A percentile compares a stretch with the other conserved stretches of the same genome.
phyloP scores from a whole-genome alignment of 1,139 yeast species.

The Suhomyces maxii region DNA sequence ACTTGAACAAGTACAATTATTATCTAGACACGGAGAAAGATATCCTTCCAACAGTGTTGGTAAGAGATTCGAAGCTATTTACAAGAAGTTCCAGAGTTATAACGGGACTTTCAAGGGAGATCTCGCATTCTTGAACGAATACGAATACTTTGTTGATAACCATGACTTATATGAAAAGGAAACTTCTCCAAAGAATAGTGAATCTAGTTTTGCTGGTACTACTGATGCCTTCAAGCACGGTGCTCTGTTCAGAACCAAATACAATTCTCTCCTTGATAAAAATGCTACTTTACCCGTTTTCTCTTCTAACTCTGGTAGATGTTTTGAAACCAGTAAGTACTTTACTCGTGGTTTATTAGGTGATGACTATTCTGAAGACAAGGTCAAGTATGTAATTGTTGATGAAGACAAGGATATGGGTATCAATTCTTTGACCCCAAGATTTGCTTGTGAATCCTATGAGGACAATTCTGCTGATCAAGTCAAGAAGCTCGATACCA shows the following conservation, averaged over 20 bases:
- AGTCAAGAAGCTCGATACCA: constrained; percentile 16
- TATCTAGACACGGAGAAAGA: constrained; percentile 75
- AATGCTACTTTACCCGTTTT: constrained; percentile 31
- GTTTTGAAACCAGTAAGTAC: constrained; percentile 29
- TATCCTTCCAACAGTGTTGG: constrained; percentile 41
- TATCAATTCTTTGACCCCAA: constrained; percentile 32
- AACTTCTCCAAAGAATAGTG: constrained; percentile 17
- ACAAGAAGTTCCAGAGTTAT: constrained; percentile 22
- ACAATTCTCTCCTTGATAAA: constrained; percentile 25
- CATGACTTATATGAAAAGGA: constrained; percentile 26
- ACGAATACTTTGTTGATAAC: constrained; percentile 33
- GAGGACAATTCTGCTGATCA: constrained; percentile 11
- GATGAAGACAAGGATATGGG: constrained; percentile 30
- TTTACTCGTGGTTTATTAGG: constrained; percentile 33
- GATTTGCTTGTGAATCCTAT: constrained; percentile 24
- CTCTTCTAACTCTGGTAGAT: constrained; percentile 33
- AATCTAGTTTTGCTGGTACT: constrained; percentile 22
- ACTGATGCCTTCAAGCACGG: constrained; percentile 37
- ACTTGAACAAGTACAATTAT: constrained; percentile 63
- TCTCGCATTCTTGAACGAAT: constrained; percentile 33
- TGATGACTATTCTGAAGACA: constrained; percentile 12
- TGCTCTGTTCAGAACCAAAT: constrained; percentile 33
- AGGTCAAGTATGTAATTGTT: constrained; percentile 23
- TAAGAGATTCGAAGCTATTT: constrained; percentile 16
- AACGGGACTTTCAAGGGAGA: constrained; percentile 31